These are phyloP conservation scores for Neoascochyta sp. DNA, from an alignment of 2,329 filamentous ascomycete genomes.

Conservation along the genomic window DNA sequence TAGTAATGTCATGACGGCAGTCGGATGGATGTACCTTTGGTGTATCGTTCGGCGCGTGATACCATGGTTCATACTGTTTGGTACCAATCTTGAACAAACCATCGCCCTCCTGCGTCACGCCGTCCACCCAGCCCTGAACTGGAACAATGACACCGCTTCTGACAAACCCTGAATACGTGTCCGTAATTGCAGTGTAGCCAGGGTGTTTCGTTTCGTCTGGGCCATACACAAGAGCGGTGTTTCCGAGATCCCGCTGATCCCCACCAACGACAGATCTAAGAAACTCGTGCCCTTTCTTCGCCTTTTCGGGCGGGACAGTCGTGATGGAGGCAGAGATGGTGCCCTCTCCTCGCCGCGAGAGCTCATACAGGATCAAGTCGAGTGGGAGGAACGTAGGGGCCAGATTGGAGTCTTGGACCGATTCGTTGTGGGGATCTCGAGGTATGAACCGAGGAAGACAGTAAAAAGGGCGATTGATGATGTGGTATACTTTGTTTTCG, in stretches of 20 bases:
- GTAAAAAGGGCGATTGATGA: slow-evolving; percentile 68
- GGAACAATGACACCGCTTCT: slow-evolving; percentile 54
- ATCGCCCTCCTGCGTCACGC: slow-evolving; percentile 11
- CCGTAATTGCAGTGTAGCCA: slow-evolving; percentile 65
- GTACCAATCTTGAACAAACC: slow-evolving; percentile 6
- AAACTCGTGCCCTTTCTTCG: slow-evolving; percentile 52
- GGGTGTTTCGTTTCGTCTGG: slow-evolving; percentile 49
- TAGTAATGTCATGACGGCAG: slow-evolving; percentile 1
- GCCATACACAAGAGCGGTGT: slow-evolving; percentile 38
- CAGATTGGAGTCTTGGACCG: slow-evolving; percentile 35
- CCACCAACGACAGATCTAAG: slow-evolving; percentile 43
- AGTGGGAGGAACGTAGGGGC: slow-evolving; percentile 64
- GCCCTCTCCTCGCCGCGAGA: slow-evolving; percentile 56
- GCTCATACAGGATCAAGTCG: slow-evolving; percentile 69
- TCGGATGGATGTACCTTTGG: slow-evolving; percentile 4
- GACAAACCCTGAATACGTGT: slow-evolving; percentile 71
- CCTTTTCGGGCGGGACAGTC: slow-evolving; percentile 58
- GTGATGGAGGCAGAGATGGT: slow-evolving; percentile 63
- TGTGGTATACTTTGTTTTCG: slow-evolving; percentile 60
- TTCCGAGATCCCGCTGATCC: slow-evolving; percentile 43
- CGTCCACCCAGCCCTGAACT: slow-evolving; percentile 35
- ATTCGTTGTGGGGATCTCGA: slow-evolving; percentile 17
- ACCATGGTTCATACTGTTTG: slow-evolving; percentile 15
- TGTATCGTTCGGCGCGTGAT: slow-evolving; percentile 1
- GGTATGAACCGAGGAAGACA: slow-evolving; percentile 58